Evolutionary conservation across 768 basidiomycete species (phyloP).

Genomic region (Kwoniella sp.): DNA sequence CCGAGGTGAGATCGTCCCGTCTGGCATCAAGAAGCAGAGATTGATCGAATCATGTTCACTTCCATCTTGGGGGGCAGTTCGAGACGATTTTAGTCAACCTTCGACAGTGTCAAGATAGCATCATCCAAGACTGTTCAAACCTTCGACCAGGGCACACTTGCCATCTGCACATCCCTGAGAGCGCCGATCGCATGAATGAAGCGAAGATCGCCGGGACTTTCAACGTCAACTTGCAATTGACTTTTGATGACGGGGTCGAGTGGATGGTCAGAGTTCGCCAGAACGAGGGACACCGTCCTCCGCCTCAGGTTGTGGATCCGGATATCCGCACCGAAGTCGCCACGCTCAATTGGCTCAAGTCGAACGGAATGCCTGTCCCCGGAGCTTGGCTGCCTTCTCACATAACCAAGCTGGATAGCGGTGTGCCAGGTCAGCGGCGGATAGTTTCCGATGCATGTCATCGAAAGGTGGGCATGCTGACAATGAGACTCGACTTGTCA

Average conservation of each 20-base stretch:
- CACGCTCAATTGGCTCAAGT: constrained; percentile 5
- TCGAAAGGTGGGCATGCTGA: not conserved
- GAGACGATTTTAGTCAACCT: too few relatives aligned
- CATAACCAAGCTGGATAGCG: not conserved
- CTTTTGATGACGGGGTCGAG: constrained; percentile 23
- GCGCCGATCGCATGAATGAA: not conserved
- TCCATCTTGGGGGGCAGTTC: too few relatives aligned
- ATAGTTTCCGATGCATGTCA: too few relatives aligned
- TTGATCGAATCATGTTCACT: too few relatives aligned
- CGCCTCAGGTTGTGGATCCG: not conserved
- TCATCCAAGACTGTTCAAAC: not conserved
- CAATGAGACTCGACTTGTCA: not conserved
- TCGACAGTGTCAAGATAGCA: not conserved
- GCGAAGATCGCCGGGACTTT: not conserved
- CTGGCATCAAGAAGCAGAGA: too few relatives aligned
- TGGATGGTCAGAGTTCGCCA: constrained; percentile 23
- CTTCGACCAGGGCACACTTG: constrained; percentile 18
- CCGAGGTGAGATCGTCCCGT: too few relatives aligned
- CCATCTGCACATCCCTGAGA: not conserved
- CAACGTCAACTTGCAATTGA: constrained; percentile 19
- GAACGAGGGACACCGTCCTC: not conserved
- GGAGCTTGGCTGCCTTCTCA: constrained; percentile 12
- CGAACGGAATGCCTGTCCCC: constrained; percentile 3
- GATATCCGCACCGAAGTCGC: constrained; percentile 5
- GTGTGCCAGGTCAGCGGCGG: not conserved